Percentiles rank a stretch among this genome's conserved stretches.
Evolutionary conservation across 1,284 basidiomycete genomes (phyloP).

Genomic region (Exobasidium cylindrosporum): DNA sequence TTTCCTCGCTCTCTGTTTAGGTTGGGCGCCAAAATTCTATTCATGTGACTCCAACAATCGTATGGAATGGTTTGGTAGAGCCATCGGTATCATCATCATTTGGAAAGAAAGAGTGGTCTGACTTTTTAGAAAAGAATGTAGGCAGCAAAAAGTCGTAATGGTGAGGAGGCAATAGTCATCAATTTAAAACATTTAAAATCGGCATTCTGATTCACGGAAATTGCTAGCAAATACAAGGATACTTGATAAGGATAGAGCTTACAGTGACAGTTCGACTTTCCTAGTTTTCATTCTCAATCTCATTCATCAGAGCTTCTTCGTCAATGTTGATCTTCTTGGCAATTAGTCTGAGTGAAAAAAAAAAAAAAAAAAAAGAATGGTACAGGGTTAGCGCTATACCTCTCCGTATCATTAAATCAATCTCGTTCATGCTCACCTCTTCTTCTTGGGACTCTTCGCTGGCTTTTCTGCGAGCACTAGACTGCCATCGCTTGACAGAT

Average conservation of each 20-base stretch:
- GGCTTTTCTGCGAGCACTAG: neutral
- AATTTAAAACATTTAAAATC: too few relatives aligned
- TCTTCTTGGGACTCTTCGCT: conserved; percentile 8
- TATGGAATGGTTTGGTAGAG: conserved; percentile 67
- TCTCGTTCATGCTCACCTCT: neutral
- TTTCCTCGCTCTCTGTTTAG: conserved; percentile 62
- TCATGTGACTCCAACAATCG: conserved; percentile 82
- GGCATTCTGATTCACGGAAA: too few relatives aligned
- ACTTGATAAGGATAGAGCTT: too few relatives aligned
- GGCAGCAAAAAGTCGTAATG: too few relatives aligned
- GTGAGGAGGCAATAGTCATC: too few relatives aligned
- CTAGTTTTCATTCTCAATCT: conserved; percentile 32
- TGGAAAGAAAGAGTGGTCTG: conserved; percentile 77
- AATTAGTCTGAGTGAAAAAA: conserved; percentile 21
- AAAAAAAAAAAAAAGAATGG: neutral
- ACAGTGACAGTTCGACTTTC: too few relatives aligned
- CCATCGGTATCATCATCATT: conserved; percentile 73
- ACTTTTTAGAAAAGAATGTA: conserved; percentile 72
- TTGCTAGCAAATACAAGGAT: too few relatives aligned
- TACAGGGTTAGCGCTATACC: too few relatives aligned
- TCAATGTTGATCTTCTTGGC: conserved; percentile 35
- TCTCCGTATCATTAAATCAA: too few relatives aligned
- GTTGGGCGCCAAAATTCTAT: conserved; percentile 85
- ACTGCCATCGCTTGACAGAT: conserved; percentile 6
- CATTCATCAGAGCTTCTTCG: conserved; percentile 35